These are phyloP conservation scores for Lasiosphaeria hispida DNA, from an alignment of 495 filamentous ascomycete genomes.

Conservation along the genomic window DNA sequence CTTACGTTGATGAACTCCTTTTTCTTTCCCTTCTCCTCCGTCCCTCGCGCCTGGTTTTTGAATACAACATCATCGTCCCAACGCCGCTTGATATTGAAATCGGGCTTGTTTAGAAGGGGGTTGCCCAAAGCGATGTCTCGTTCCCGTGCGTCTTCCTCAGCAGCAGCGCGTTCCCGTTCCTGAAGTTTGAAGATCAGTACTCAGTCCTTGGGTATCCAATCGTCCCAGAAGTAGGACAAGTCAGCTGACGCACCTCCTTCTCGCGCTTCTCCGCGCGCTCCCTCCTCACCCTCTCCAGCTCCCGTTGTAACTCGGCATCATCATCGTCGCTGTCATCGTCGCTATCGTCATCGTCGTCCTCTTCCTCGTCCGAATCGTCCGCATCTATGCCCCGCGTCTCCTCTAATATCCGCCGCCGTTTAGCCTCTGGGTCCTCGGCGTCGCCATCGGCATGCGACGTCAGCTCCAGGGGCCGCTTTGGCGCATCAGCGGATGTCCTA, in stretches of 20 bases:
- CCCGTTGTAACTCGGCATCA: conserved; percentile 82
- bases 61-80: conserved; percentile 99
- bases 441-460: conserved; percentile 34
- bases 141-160: conserved; percentile 80
- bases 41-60: conserved; percentile 95
- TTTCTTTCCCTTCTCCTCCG: conserved; percentile 82
- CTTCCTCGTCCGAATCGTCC: conserved; percentile 68
- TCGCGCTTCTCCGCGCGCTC: conserved; percentile 84
- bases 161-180: conserved; percentile 71
- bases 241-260: conserved; percentile 48
- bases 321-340: conserved; percentile 80
- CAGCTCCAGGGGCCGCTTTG: conserved; percentile 67
- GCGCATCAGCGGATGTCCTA: conserved; percentile 33
- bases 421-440: conserved; percentile 70
- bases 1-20: conserved; percentile 95
- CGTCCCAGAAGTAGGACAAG: background rate
- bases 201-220: too few relatives aligned
- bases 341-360: conserved; percentile 60
- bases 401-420: conserved; percentile 82
- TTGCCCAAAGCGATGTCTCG: conserved; percentile 89
- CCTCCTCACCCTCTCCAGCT: conserved; percentile 90
- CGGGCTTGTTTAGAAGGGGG: conserved; percentile 75
- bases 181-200: too few relatives aligned
- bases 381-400: conserved; percentile 89
- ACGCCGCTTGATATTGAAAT: conserved; percentile 73